Base-by-base conservation (phyloP, 768 basidiomycete genomes). In the Pilatotrama ljubarskyi region DNA sequence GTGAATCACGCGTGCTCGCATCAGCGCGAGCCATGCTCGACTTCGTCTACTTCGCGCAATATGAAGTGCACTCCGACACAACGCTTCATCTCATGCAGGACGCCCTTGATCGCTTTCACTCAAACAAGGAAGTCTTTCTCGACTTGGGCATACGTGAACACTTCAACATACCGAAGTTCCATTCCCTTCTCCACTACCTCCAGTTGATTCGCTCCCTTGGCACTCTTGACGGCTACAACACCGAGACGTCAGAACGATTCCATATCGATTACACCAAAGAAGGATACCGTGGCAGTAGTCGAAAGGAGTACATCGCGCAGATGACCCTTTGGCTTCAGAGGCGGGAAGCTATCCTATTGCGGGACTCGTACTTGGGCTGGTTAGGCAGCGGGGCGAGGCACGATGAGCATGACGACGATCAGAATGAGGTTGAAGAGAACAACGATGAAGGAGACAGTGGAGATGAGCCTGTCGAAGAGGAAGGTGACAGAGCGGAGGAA, bases 141-240 rank as follows among this genome's bases (percentile, higher is more conserved):
- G 63, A 69, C n/a, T 62, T 75, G 6, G 72, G 71, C 1, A 69
- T 75, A 20, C 70, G 73, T 0, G 50, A 69, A 13, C 11, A 72
- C 50, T 79, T 78, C 64, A 77, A 80, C 46, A 66, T 81, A n/a
- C 77, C 77, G 0, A 82, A 82, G 59, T 59, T 81, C 1, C 79
- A 80, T 54, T 70, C 64, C 15, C 58, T 72, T 0, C 41, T 26
- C 1, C 80, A 81, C 58, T 80, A 78, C 59, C 13, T 59, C 2
- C 11, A 57, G 1, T 32, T 52, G 7, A 79, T 80, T 62, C 48
- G 63, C 25, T 46, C 55, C 4, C 66, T 68, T 41, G 79, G 80
- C 2, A 69, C 75, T 1, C 66, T 73, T 2, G 76, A 80, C 41
- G 41, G 20, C 20, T 51, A 32, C 51, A 61, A 55, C 46, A 69